phyloP scores from a whole-genome alignment of 2,329 filamentous ascomycete genomes.

The Colletotrichum chrysophilum region DNA sequence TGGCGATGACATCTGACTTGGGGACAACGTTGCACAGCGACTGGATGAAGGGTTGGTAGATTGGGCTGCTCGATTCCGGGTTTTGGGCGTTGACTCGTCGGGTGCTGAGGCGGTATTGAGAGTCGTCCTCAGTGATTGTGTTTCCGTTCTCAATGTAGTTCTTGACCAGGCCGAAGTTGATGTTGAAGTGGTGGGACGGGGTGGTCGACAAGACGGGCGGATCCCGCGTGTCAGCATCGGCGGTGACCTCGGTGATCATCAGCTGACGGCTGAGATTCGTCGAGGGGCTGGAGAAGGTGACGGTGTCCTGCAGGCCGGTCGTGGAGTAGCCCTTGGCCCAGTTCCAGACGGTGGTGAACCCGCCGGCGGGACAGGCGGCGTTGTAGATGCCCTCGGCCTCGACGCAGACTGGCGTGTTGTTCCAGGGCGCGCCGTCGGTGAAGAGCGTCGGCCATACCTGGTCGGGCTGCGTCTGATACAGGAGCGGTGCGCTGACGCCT shows the following conservation, averaged over 20 bases:
- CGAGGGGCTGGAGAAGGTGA: background rate
- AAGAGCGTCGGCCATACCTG: background rate
- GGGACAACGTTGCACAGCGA: background rate
- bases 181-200: background rate
- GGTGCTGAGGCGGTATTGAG: background rate
- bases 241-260: background rate
- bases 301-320: background rate
- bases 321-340: background rate
- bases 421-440: background rate
- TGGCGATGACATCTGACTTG: background rate
- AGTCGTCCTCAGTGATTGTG: background rate
- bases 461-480: background rate
- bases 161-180: background rate
- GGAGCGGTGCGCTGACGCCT: background rate
- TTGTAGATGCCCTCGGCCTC: background rate
- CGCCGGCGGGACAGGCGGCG: background rate
- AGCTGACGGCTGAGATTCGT: background rate
- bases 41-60: background rate
- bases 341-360: background rate
- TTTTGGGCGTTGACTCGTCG: background rate
- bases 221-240: background rate
- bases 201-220: background rate
- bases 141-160: background rate
- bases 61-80: background rate
- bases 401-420: background rate